These are phyloP conservation scores for Schizochytrium sp. DNA, from an alignment of 108 stramenopile genomes.

Conservation along the genomic window DNA sequence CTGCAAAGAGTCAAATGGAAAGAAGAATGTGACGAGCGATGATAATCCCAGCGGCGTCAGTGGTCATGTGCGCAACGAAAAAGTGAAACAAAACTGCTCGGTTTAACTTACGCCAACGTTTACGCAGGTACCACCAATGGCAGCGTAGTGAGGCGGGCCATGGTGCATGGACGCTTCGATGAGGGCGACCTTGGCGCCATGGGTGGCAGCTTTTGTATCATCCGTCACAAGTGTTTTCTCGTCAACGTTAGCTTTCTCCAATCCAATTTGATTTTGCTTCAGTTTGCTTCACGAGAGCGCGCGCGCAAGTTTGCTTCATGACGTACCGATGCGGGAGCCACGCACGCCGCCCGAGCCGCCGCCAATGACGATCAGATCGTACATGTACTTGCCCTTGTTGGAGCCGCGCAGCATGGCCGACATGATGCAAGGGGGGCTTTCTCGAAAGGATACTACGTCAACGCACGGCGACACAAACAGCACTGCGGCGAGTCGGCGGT, in stretches of 20 bases:
- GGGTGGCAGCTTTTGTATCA: constrained; percentile 36
- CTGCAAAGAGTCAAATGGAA: not conserved
- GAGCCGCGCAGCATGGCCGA: not conserved
- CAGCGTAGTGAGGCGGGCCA: constrained; percentile 33
- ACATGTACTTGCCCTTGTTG: constrained; percentile 17
- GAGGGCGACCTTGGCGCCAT: constrained; percentile 68
- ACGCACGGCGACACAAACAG: too few relatives aligned
- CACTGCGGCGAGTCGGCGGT: too few relatives aligned
- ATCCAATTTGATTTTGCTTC: too few relatives aligned
- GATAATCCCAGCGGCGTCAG: not conserved
- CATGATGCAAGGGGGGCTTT: not conserved
- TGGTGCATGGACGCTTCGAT: constrained; percentile 41
- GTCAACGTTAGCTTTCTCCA: too few relatives aligned
- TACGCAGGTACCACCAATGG: constrained; percentile 68
- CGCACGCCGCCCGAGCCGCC: constrained; percentile 44
- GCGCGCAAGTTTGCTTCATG: not conserved
- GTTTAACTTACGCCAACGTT: constrained; percentile 47
- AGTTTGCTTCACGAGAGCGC: too few relatives aligned
- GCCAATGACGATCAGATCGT: constrained; percentile 47
- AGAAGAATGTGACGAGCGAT: not conserved
- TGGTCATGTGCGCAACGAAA: not conserved
- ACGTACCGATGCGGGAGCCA: constrained; percentile 41
- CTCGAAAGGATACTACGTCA: too few relatives aligned
- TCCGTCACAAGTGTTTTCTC: not conserved
- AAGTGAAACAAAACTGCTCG: not conserved